Evolutionary conservation across 441 rosid genomes (phyloP), one percentile per base, ranked within the genome.

Genomic region (Gossypium schwendimanii): DNA sequence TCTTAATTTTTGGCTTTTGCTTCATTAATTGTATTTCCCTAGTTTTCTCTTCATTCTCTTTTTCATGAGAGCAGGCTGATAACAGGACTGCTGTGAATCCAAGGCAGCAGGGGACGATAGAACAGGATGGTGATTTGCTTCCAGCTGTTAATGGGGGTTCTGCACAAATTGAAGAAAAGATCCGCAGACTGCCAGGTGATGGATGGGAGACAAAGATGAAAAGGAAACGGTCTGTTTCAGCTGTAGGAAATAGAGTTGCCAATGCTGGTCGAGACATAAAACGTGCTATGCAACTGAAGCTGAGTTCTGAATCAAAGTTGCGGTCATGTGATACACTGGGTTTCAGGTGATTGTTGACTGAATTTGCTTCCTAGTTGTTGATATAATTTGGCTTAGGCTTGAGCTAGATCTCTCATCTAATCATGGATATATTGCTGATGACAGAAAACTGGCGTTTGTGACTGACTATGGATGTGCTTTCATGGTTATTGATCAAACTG

Each of bases 131-230:
- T 78, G 94, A 88, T 69, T 72, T 82, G 75, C 83, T 83, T 61
- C 87, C 88, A 64, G 82, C 82, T 77, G 73, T 80, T 75, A 81
- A 81, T 81, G 94, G 85, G 24, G 83, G 79, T 59, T 20, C 87
- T 63, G 81, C 70, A 77, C 82, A 84, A 62, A 75, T 75, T 72
- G 97, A 89, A 73, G 99, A 88, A 78, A 94, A 88, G 85, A 89
- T 89, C 47, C 92, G 89, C 63, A 87, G 85, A 81, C 79, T 94
- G 78, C 92, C 96, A 65, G 92, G 96, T 73, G 99, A 94, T 77
- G 94, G 88, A 78, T 92, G 99, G 98, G 99, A 92, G 63, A 88
- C 84, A 72, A 94, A 87, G 84, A 89, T 86, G 86, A 94, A 91
- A 83, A 87, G 90, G 81, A 94, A 88, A 80, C 91, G 96, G 61